Base-by-base conservation (phyloP, 148 eudicot species). In the Hydrangea macrophylla region DNA sequence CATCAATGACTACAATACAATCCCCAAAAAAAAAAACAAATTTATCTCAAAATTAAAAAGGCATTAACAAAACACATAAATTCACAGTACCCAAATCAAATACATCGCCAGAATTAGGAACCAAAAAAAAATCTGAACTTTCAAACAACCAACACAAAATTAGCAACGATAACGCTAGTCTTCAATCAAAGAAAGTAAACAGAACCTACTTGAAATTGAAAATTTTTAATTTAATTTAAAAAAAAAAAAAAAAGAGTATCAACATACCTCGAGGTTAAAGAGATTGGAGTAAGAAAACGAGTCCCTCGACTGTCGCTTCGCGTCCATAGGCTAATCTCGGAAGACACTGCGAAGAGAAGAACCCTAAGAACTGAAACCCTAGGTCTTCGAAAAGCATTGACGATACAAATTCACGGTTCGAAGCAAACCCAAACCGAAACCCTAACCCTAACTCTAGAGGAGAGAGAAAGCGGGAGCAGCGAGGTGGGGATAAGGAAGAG, bases 231-330 rank as follows among this genome's bases (percentile, higher is more conserved):
- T n/a, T n/a, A n/a, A n/a, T n/a, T n/a, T n/a, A n/a, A n/a, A n/a
- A 6, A 57, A 22, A 36, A 31, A 15, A 32, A 18, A 74, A 72
- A 72, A 66, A 44, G 56, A 68, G 36, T 7, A 56, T 36, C 53
- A 67, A n/a, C 27, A 69, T 66, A 92, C 98, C 92, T 93, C 96
- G 54, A 93, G 95, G 72, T 93, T 90, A 84, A 93, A 93, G 48
- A 93, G 85, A 77, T 83, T 86, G 17, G 79, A 78, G 75, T 86
- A 88, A 5, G 83, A 78, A 61, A 65, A 73, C 32, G 78, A 65
- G 69, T 37, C 58, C 30, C 27, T 74, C 23, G 64, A 62, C 26
- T 61, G 76, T 40, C 73, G 56, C 64, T 70, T 73, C 30, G 71
- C 45, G 72, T 87, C 89, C 89, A 84, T 84, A 39, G 53, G 73